These are phyloP conservation scores for Raffaelea albimanens DNA, from an alignment of 2,329 filamentous ascomycete species.

Conservation along the genomic window DNA sequence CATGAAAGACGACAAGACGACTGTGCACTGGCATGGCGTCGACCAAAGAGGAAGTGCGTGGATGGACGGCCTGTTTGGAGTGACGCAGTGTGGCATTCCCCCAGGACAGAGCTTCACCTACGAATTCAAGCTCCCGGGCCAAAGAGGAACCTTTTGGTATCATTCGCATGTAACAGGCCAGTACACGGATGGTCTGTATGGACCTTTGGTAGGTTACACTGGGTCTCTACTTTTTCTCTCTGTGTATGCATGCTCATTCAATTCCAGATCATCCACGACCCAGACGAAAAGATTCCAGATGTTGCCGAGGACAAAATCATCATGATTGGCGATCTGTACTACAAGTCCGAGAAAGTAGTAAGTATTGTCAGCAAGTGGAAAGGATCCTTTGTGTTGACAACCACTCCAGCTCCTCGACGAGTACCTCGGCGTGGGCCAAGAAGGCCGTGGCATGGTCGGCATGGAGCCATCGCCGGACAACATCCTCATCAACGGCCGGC, in stretches of 20 bases:
- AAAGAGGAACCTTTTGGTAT: conserved; percentile 36
- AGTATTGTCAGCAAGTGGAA: no score
- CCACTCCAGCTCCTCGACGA: neutral
- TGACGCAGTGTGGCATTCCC: conserved; percentile 49
- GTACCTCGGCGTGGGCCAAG: neutral
- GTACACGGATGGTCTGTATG: conserved; percentile 56
- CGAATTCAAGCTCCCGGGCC: conserved; percentile 40
- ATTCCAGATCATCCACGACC: conserved; percentile 50
- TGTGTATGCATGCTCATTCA: neutral
- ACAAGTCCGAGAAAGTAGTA: conserved; percentile 55
- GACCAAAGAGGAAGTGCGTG: conserved; percentile 5
- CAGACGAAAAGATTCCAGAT: conserved; percentile 36
- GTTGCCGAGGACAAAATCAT: conserved; percentile 47
- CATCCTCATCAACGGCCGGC: conserved; percentile 28
- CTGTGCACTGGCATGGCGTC: conserved; percentile 11
- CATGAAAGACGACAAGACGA: neutral
- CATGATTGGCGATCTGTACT: conserved; percentile 67
- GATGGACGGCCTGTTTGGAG: conserved; percentile 21
- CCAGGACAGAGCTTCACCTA: conserved; percentile 48
- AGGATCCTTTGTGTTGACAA: neutral
- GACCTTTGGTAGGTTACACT: conserved; percentile 34
- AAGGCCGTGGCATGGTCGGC: conserved; percentile 16
- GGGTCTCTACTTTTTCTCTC: neutral
- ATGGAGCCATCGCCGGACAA: conserved; percentile 32
- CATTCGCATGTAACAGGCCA: conserved; percentile 52